Evolutionary conservation across 305 asterid species (phyloP).

Genomic region (Nicotiana rustica): DNA sequence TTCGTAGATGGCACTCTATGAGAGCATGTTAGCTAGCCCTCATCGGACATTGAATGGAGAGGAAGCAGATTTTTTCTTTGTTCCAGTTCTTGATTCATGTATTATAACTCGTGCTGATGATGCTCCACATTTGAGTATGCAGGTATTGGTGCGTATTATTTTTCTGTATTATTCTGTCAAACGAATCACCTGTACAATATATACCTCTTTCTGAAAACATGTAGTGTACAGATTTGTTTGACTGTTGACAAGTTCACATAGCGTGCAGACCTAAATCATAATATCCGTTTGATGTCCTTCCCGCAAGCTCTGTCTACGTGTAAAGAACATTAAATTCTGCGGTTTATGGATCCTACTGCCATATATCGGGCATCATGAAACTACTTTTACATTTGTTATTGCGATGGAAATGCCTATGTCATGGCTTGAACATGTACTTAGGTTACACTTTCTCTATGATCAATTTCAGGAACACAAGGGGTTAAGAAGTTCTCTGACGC

Average conservation of each 20-base stretch:
- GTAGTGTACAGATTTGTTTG: not conserved
- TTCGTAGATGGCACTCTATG: slow-evolving; percentile 84
- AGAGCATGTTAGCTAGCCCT: slow-evolving; percentile 88
- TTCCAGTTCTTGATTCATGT: slow-evolving; percentile 97
- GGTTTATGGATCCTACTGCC: not conserved
- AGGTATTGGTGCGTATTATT: slow-evolving; percentile 48
- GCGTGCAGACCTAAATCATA: slow-evolving; percentile 10
- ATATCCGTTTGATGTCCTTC: slow-evolving; percentile 1
- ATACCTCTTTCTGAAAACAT: not conserved
- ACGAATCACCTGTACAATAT: slow-evolving; percentile 22
- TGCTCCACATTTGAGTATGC: slow-evolving; percentile 88
- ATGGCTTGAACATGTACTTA: slow-evolving; percentile 28
- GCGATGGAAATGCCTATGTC: slow-evolving; percentile 15
- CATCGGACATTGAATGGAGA: slow-evolving; percentile 86
- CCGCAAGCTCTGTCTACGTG: not conserved
- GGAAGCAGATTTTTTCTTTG: slow-evolving; percentile 95
- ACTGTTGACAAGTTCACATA: slow-evolving; percentile 1
- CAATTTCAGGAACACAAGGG: slow-evolving; percentile 75
- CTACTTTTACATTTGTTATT: slow-evolving; percentile 4
- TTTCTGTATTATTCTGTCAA: slow-evolving; percentile 5
- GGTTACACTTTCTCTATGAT: slow-evolving; percentile 28
- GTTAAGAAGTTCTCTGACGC: slow-evolving; percentile 85
- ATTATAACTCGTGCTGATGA: slow-evolving; percentile 93
- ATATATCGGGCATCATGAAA: not conserved
- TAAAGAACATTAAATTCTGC: not conserved